phyloP scores from a whole-genome alignment of 345 rosid species.

The Hibiscus syriacus region DNA sequence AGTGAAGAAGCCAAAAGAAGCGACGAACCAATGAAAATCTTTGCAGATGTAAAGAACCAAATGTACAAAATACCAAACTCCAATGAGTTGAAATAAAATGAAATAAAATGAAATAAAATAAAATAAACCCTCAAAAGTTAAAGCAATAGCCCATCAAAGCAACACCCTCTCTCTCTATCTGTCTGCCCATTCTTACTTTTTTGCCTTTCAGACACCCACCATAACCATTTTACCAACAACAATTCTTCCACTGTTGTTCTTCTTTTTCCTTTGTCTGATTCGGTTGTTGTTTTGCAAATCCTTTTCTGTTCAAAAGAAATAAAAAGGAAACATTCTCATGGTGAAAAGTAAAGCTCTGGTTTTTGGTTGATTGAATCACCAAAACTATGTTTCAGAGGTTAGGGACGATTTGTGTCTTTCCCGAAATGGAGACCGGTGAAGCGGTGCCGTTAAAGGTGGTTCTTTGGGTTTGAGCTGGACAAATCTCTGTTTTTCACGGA shows the following conservation, averaged over 20 bases:
- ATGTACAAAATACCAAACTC: neutral
- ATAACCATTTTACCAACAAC: neutral
- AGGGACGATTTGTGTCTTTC: constrained; percentile 18
- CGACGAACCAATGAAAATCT: constrained; percentile 37
- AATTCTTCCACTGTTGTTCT: neutral
- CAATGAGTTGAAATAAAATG: too few relatives aligned
- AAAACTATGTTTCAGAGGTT: constrained; percentile 26
- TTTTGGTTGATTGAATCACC: neutral
- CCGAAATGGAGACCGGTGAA: constrained; percentile 20
- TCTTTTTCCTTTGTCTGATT: neutral
- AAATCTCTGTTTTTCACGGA: constrained; percentile 13
- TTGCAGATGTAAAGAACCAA: constrained; percentile 7
- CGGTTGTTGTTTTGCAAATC: neutral
- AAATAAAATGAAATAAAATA: neutral
- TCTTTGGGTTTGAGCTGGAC: constrained; percentile 6
- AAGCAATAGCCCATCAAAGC: constrained; percentile 2
- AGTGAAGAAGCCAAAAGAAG: constrained; percentile 23
- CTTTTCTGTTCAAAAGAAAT: neutral
- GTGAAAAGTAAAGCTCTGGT: neutral
- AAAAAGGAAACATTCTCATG: neutral
- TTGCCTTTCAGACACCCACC: neutral
- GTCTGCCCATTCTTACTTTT: neutral
- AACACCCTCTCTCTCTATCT: neutral
- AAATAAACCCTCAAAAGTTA: constrained; percentile 5
- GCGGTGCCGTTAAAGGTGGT: constrained; percentile 12